Base-by-base conservation (phyloP, 768 basidiomycete species). In the Tubosaeta sp. region DNA sequence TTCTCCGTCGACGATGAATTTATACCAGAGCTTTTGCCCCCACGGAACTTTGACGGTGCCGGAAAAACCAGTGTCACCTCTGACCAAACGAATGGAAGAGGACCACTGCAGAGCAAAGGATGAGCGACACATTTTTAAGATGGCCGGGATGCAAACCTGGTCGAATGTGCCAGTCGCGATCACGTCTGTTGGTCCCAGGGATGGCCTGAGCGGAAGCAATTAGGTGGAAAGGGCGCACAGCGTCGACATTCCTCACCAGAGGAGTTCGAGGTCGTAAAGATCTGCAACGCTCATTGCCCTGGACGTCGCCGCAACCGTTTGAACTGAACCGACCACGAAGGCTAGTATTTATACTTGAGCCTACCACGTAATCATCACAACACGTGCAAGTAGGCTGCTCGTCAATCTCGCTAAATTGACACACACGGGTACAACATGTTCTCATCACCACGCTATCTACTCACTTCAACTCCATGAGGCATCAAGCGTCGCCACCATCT, bases 141-240 rank as follows among this genome's bases (percentile, higher is more conserved):
- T 7, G 49, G 50, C 41, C 22, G n/a, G 29, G 18, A 43, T 25
- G 54, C 81, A 56, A 63, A 87, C 88, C 68, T 85, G 70, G 75
- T 91, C 88, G 65, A 90, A 91, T 27, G 84, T 78, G 32, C 89
- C 89, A 19, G 86, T 88, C 50, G 84, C 79, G 61, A 87, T 76
- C 54, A 89, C 87, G 43, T 72, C 67, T 43, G 62, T 71, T 36
- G 84, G 77, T 44, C 76, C 74, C 27, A 73, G 54, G 55, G 80
- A 76, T 16, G 84, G 85, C 86, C 86, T 87, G 54, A 44, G 16
- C 51, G 45, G 47, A 53, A 51, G 50, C 14, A 54, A 48, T 54
- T 32, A 54, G 53, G 29, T 11, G 24, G 12, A 32, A 9, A 25
- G 24, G 14, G 4, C 1, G 34, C 40, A 49, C 54, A 52, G 54